These are phyloP conservation scores for Ustilago esculenta DNA, from an alignment of 1,284 basidiomycete genomes.

Conservation along the genomic window DNA sequence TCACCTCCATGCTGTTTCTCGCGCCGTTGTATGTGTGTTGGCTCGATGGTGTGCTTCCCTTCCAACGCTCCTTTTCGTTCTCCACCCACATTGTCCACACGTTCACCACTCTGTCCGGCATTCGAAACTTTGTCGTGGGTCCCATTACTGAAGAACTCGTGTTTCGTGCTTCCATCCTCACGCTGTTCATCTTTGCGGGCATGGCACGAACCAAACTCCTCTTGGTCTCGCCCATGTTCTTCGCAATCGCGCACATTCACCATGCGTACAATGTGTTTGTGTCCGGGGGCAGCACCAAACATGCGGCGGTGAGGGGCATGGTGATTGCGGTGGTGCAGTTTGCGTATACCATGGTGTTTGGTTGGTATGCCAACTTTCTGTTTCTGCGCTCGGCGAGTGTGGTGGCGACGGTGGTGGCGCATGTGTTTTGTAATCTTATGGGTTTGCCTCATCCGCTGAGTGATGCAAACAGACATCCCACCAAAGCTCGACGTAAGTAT, in stretches of 20 bases:
- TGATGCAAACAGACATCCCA: constrained; percentile 68
- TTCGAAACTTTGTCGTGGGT: constrained; percentile 81
- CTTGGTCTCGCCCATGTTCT: constrained; percentile 83
- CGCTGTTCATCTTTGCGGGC: constrained; percentile 71
- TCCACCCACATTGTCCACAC: constrained; percentile 68
- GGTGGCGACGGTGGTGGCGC: constrained; percentile 67
- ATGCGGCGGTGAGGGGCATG: constrained; percentile 75
- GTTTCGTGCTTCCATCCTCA: constrained; percentile 85
- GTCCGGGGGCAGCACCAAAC: constrained; percentile 64
- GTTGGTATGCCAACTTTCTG: constrained; percentile 85
- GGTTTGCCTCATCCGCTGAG: constrained; percentile 76
- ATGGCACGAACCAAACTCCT: no score
- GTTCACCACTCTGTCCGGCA: constrained; percentile 72
- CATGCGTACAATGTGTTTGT: constrained; percentile 87
- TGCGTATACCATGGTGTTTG: constrained; percentile 88
- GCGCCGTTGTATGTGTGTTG: constrained; percentile 81
- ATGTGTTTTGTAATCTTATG: constrained; percentile 94
- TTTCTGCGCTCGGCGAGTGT: constrained; percentile 79
- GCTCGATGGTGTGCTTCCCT: constrained; percentile 73
- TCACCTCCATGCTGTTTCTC: constrained; percentile 81
- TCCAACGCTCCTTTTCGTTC: constrained; percentile 69
- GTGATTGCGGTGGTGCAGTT: constrained; percentile 75
- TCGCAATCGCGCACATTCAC: constrained; percentile 90
- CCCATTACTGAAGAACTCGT: constrained; percentile 92
- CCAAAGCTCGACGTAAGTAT: constrained; percentile 68